These are phyloP conservation scores for Trypanosoma boissoni DNA, from an alignment of 208 protist species.

Conservation along the genomic window DNA sequence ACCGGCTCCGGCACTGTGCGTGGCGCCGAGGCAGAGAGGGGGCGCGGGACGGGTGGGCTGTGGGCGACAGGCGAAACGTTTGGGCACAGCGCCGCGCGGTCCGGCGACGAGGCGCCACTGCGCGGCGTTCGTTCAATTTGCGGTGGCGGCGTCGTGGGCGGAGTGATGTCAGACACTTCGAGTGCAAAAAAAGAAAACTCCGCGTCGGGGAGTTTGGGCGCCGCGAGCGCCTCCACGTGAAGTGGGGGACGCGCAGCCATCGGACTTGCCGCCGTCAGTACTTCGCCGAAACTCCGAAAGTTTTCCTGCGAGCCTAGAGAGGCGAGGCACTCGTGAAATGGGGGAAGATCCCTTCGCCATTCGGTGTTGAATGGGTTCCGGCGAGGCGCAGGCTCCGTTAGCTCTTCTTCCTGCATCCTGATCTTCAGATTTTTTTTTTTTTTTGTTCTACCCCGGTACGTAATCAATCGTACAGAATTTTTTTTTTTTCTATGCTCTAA, in stretches of 20 bases:
- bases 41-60: conserved; percentile 5
- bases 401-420: not conserved
- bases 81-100: conserved; percentile 21
- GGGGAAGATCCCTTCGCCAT: conserved; percentile 20
- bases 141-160: conserved; percentile 17
- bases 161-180: conserved; percentile 21
- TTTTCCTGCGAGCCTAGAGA: conserved; percentile 12
- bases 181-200: conserved; percentile 26
- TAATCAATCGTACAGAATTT: no score
- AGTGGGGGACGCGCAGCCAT: not conserved
- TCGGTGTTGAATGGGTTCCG: conserved; percentile 22
- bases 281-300: conserved; percentile 20
- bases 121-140: conserved; percentile 8
- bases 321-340: conserved; percentile 20
- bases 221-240: not conserved
- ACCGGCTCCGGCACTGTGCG: conserved; percentile 21
- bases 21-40: conserved; percentile 11
- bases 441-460: no score
- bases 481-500: not conserved
- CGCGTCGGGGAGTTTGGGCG: not conserved
- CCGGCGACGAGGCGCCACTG: not conserved
- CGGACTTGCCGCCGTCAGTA: conserved; percentile 12
- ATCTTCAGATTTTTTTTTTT: not conserved
- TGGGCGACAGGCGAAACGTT: conserved; percentile 24
- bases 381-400: not conserved